Evolutionary conservation across 2,329 filamentous ascomycete genomes (phyloP), one percentile per base, ranked within the genome.

Genomic region (Colletotrichum brevisporum): DNA sequence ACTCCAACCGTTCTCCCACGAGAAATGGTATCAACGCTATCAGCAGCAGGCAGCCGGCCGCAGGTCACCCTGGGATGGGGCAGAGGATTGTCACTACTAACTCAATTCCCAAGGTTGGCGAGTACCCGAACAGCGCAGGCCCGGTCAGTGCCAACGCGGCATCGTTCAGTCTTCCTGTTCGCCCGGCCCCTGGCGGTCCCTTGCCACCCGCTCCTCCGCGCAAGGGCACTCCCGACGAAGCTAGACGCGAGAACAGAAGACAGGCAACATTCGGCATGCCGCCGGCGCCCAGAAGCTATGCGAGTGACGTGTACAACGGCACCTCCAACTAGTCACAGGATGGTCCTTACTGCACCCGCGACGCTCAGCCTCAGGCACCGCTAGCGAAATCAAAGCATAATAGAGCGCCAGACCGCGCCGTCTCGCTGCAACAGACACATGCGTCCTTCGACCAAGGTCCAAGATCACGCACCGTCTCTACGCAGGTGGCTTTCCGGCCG

Each of bases 101-200:
- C 71, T 87, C 87, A 47, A 83, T 87, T 69, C 87, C 86, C 36
- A 86, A 85, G 74, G 79, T 81, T 13, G 72, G 77, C 26, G 76
- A 77, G 21, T 81, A 81, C 36, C 72, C 79, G 2, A 83, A 84
- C 18, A 81, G 72, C 66, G 75, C 76, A 68, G 81, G 74, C 39
- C 80, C 79, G 62, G 76, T 81, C 62, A 85, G 84, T 72, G 82
- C 83, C 51, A 84, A 80, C 69, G 80, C 80, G 59, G 78, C 83
- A 16, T 88, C 87, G 3, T 91, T 91, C 63, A 87, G 85, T 43
- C 82, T 94, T 56, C 90, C 92, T 1, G 86, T 92, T 67, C 88
- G 91, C 54, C 85, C 88, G 52, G 90, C 86, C 36, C 89, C 90
- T 47, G 86, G 83, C 9, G 88, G 87, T 12, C 84, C 87, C 9